Evolutionary conservation across 202 grass and related monocot genomes (phyloP), one percentile per base, ranked within the genome.

Genomic region (Carex arenaria): DNA sequence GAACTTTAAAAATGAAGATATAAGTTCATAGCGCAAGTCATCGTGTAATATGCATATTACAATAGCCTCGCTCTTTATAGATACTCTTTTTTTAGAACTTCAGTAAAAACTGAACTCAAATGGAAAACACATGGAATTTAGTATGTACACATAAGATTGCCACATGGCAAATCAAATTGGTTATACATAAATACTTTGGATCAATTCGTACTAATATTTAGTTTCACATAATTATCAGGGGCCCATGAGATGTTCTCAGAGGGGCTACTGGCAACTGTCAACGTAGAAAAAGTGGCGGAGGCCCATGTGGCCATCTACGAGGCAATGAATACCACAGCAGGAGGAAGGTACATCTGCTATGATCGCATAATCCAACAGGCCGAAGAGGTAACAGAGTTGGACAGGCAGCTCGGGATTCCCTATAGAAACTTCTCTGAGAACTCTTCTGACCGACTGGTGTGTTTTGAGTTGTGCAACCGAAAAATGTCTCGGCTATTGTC

Each of bases 311-410:
- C 72, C 11, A 90, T 88, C 22, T 99, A 93, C 30, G 96, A 99
- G 83, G 91, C 88, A 15, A 99, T 99, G 96, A 78, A 85, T 80
- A 88, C 83, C 88, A 90, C 85, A 40, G 96, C 96, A 30, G 91
- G 91, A 3, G 93, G 96, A 7, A 63, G 96, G 67, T 99, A 99
- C 85, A 90, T 99, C 77, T 99, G 91, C 84, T 99, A 95, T 67
- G 96, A 99, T 52, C 96, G 64, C 84, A 80, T 95, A 70, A 84
- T 99, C 68, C 86, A 45, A 79, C 84, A 81, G 61, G 81, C 84
- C 0, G 88, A 95, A 91, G 93, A 95, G 64, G 88, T 92, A 10
- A 60, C 68, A 9, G 91, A 95, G 80, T 87, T 99, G 74, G 91
- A 92, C 67, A 90, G 91, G 54, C 96, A 99, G 87, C 85, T 99